Base-by-base conservation (phyloP, 169 alveolate genomes). In the Plasmodium cynomolgi region DNA sequence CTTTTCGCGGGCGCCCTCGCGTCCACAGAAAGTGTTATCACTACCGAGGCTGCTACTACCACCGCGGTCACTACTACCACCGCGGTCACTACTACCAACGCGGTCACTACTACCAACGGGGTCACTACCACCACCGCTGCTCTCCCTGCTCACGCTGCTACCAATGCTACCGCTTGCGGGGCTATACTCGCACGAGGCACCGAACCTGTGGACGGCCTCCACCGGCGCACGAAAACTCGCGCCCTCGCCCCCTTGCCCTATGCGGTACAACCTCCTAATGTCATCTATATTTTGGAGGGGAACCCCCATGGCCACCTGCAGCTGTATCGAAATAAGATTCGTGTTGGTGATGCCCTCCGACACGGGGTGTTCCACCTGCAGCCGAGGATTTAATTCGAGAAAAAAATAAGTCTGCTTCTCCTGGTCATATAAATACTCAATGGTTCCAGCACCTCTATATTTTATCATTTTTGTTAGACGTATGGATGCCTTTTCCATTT, bases 321-420 rank as follows among this genome's bases (percentile, higher is more conserved):
- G 88, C 95, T 96, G 98, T 20, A 97, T 96, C 50, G 98, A 96
- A 1, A 98, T 97, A 56, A 97, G 92, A 81, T 97, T 97, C 47
- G 96, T 97, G 31, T 97, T 97, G 23, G 98, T 97, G 83, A 98
- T 95, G 54, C 98, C 98, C 93, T 98, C 99, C 5, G 99, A 97
- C 73, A 98, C 98, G 8, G 99, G 99, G 91, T 98, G 99, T 93
- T 98, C 99, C 56, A 98, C 99, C 88, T 97, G 98, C 15, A 98
- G 96, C 47, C 98, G 93, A n/a, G 98, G 97, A 95, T 97, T 98
- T 95, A 97, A 96, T 93, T 97, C 98, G 41, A 97, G 90, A 97
- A 98, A 98, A 88, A 93, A 97, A 91, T 95, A 97, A 77, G 97
- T 95, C 37, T 96, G 84, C 77, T 96, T 84, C 81, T 97, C 84